A percentile compares a stretch with the other conserved stretches of the same genome.
Evolutionary conservation across 345 rosid genomes (phyloP).

Genomic region (Syzygium oleosum): DNA sequence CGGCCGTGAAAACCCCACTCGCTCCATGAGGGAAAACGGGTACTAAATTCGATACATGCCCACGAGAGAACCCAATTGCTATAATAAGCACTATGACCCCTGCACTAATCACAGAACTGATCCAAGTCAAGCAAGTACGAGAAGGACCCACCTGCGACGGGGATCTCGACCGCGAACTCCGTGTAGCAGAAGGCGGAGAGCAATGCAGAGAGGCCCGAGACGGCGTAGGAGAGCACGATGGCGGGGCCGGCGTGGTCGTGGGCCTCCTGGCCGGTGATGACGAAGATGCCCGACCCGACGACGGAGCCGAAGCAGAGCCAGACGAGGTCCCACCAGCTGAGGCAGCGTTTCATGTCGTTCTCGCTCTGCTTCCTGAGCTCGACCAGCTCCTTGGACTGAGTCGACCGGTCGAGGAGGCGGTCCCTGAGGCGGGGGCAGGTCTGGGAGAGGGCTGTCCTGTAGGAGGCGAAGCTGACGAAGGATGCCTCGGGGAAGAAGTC

Average conservation of each 20-base stretch:
- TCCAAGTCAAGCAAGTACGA: conserved; percentile 71
- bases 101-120: conserved; percentile 45
- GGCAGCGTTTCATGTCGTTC: neutral
- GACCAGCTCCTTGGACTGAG: conserved; percentile 63
- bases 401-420: conserved; percentile 67
- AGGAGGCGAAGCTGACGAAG: conserved; percentile 48
- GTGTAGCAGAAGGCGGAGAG: conserved; percentile 82
- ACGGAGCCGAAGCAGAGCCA: conserved; percentile 38
- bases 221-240: conserved; percentile 63
- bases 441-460: conserved; percentile 53
- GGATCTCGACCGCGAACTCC: conserved; percentile 80
- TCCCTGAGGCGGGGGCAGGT: conserved; percentile 72
- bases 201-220: conserved; percentile 75
- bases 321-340: neutral
- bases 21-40: conserved; percentile 70
- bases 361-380: conserved; percentile 48
- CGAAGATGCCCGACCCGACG: conserved; percentile 93
- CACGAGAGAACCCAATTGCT: conserved; percentile 61
- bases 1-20: conserved; percentile 55
- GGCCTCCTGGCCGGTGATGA: conserved; percentile 88
- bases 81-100: conserved; percentile 47
- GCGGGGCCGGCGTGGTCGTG: conserved; percentile 62
- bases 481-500: conserved; percentile 85
- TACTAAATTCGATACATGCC: conserved; percentile 46
- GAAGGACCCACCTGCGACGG: conserved; percentile 86